Evolutionary conservation across 2,329 filamentous ascomycete species (phyloP).

Genomic region (Alternaria triticina): DNA sequence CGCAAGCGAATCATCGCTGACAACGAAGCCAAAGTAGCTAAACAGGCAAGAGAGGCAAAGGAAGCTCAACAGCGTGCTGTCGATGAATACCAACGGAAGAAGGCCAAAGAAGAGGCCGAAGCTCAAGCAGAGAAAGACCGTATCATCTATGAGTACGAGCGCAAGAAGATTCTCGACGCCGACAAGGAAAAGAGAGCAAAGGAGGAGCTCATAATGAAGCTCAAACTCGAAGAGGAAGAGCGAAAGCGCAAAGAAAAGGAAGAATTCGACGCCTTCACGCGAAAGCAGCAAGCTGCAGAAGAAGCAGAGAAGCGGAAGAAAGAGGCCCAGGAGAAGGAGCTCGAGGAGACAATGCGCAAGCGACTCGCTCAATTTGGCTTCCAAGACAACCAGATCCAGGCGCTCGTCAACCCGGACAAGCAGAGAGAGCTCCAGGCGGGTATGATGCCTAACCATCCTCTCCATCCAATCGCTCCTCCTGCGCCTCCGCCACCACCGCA

Average conservation of each 20-base stretch:
- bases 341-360: constrained; percentile 56
- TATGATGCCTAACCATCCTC: constrained; percentile 39
- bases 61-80: constrained; percentile 42
- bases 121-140: constrained; percentile 40
- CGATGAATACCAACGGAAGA: constrained; percentile 43
- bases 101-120: constrained; percentile 40
- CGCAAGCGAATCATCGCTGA: constrained; percentile 39
- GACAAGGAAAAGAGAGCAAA: constrained; percentile 46
- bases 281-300: constrained; percentile 50
- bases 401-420: constrained; percentile 56
- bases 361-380: constrained; percentile 54
- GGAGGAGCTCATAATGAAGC: constrained; percentile 48
- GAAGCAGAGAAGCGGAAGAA: constrained; percentile 51
- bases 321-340: constrained; percentile 48
- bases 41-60: constrained; percentile 39
- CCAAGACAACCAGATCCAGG: constrained; percentile 56
- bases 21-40: constrained; percentile 35
- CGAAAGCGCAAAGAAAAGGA: constrained; percentile 52
- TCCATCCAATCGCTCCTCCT: constrained; percentile 23
- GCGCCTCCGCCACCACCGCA: neutral
- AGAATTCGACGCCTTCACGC: constrained; percentile 50
- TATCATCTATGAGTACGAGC: constrained; percentile 46
- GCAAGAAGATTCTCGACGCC: constrained; percentile 45
- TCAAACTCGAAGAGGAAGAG: constrained; percentile 49
- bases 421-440: constrained; percentile 48